A percentile compares a stretch with the other conserved stretches of the same genome.
These are phyloP conservation scores for Suillus luteus DNA, from an alignment of 768 basidiomycete genomes.

Conservation along the genomic window DNA sequence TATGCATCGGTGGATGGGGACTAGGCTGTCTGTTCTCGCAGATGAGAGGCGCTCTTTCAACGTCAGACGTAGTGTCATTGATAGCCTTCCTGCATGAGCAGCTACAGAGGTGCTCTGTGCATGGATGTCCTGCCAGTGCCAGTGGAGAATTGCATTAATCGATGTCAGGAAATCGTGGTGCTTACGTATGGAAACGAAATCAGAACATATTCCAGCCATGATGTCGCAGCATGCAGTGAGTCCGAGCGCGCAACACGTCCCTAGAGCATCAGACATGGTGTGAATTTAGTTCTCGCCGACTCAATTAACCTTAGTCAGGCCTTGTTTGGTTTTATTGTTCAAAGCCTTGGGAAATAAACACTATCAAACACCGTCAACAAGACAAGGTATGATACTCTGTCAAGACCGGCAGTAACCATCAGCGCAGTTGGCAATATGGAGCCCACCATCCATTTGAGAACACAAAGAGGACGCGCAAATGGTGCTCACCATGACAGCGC, in stretches of 20 bases:
- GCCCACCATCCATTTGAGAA: slow-evolving; percentile 21
- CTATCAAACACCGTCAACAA: slow-evolving; percentile 10
- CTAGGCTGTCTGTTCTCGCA: slow-evolving; percentile 23
- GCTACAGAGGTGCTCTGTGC: slow-evolving; percentile 28
- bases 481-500: slow-evolving; percentile 24
- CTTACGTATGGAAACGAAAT: slow-evolving; percentile 28
- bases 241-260: slow-evolving; percentile 23
- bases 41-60: slow-evolving; percentile 26
- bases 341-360: slow-evolving; percentile 16
- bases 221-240: slow-evolving; percentile 25
- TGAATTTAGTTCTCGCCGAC: not conserved
- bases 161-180: not conserved
- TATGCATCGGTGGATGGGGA: slow-evolving; percentile 29
- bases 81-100: slow-evolving; percentile 17
- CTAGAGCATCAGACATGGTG: slow-evolving; percentile 25
- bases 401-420: not conserved
- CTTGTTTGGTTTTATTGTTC: slow-evolving; percentile 6
- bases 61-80: not conserved
- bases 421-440: slow-evolving; percentile 29
- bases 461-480: slow-evolving; percentile 25
- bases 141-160: not conserved
- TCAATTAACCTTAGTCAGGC: not conserved
- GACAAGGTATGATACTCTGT: not conserved
- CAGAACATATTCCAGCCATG: slow-evolving; percentile 25
- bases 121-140: slow-evolving; percentile 21